phyloP scores from a whole-genome alignment of 139 green algal genomes.

The Trebouxia sp. region DNA sequence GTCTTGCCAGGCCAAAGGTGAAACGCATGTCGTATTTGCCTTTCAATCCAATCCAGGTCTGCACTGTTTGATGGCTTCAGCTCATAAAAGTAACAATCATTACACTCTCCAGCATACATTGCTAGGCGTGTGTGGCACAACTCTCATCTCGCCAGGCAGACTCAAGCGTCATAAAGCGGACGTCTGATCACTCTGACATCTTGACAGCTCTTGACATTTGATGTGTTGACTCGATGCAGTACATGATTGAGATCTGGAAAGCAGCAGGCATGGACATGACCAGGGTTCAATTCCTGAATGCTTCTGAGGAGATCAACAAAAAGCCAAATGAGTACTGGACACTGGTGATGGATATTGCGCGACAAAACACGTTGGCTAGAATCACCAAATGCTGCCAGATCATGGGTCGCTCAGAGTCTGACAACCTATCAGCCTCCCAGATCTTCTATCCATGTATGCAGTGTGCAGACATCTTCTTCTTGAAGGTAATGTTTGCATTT shows the following conservation, averaged over 20 bases:
- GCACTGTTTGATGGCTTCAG: no score
- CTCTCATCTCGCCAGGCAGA: background rate
- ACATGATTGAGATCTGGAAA: slow-evolving; percentile 99
- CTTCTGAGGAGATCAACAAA: slow-evolving; percentile 76
- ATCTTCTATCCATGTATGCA: slow-evolving; percentile 99
- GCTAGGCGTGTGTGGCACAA: background rate
- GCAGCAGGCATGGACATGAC: slow-evolving; percentile 93
- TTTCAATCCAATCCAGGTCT: no score
- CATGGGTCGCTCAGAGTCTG: slow-evolving; percentile 95
- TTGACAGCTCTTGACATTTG: no score
- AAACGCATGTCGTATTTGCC: no score
- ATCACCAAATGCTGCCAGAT: slow-evolving; percentile 84
- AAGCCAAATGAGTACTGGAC: slow-evolving; percentile 87
- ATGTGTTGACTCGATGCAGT: no score
- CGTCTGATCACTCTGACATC: no score
- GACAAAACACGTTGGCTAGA: slow-evolving; percentile 66
- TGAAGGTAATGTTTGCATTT: slow-evolving; percentile 66
- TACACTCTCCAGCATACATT: no score
- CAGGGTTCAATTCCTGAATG: slow-evolving; percentile 74
- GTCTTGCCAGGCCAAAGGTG: no score
- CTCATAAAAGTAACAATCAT: no score
- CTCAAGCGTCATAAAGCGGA: no score
- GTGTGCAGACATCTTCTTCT: slow-evolving; percentile 98
- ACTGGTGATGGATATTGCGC: slow-evolving; percentile 92
- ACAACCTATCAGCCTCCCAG: slow-evolving; percentile 93